Conservation (phyloP, 768 basidiomycete genomes). For the Suillus hirtellus region DNA sequence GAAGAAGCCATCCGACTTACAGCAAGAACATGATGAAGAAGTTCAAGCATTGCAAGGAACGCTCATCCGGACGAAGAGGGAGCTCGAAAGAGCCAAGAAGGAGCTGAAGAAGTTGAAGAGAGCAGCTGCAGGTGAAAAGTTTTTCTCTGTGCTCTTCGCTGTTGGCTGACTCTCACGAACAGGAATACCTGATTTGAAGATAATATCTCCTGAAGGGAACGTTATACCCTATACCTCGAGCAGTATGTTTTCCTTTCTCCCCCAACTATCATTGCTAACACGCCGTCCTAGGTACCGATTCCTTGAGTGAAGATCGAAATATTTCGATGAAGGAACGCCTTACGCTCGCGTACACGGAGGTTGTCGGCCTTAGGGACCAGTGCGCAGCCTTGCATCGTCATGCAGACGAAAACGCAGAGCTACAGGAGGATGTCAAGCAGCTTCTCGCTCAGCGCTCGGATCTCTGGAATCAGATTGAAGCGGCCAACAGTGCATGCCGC, state of each 20-base stretch:
- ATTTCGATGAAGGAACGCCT: constrained; percentile 1
- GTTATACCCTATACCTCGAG: neutral
- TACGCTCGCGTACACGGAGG: neutral
- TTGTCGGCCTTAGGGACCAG: neutral
- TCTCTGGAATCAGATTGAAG: neutral
- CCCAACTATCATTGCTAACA: neutral
- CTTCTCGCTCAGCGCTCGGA: neutral
- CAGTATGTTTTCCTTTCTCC: neutral
- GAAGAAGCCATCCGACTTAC: neutral
- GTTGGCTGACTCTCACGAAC: neutral
- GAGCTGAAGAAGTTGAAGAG: constrained; percentile 1
- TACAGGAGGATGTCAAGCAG: neutral
- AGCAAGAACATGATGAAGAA: neutral
- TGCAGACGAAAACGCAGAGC: neutral
- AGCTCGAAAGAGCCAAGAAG: neutral
- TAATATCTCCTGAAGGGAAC: neutral
- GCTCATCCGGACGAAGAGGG: neutral
- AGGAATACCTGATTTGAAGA: neutral
- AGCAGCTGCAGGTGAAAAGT: neutral
- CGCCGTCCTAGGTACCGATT: neutral
- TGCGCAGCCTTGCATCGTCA: neutral
- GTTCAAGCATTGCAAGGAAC: neutral
- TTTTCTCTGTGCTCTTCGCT: neutral
- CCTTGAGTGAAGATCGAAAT: neutral
- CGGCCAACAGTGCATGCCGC: neutral